Evolutionary conservation across 805 yeast genomes (phyloP).

Genomic region (Pichia membranifaciens): DNA sequence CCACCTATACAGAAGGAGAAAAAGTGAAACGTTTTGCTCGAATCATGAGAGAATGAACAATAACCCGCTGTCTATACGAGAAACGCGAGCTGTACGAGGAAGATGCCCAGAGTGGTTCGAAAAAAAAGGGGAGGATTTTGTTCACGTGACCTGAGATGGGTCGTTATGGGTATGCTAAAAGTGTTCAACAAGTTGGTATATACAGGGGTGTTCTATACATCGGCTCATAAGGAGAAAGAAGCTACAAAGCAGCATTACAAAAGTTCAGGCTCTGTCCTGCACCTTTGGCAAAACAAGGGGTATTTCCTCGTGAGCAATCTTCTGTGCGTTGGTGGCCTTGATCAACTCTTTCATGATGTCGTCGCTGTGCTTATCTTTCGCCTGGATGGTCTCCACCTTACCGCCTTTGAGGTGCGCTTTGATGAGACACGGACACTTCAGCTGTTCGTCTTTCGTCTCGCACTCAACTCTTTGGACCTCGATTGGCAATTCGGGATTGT

Average conservation of each 20-base stretch:
- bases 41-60: constrained; percentile 1
- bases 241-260: too few species aligned
- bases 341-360: constrained; percentile 56
- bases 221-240: too few species aligned
- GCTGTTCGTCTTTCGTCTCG: constrained; percentile 36
- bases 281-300: constrained; percentile 22
- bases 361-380: constrained; percentile 42
- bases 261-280: neutral
- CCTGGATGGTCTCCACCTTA: constrained; percentile 40
- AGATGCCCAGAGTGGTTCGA: too few species aligned
- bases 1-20: neutral
- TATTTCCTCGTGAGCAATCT: constrained; percentile 43
- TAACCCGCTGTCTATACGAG: constrained; percentile 1
- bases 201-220: too few species aligned
- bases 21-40: constrained; percentile 1
- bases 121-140: too few species aligned
- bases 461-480: constrained; percentile 51
- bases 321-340: constrained; percentile 43
- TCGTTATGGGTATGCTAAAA: too few species aligned
- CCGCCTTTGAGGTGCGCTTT: constrained; percentile 37
- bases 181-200: too few species aligned
- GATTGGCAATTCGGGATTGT: constrained; percentile 67
- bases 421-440: constrained; percentile 41
- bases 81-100: neutral
- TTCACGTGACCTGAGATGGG: too few species aligned